phyloP scores from a whole-genome alignment of 495 filamentous ascomycete genomes.

The Rostrohypoxylon terebratum region DNA sequence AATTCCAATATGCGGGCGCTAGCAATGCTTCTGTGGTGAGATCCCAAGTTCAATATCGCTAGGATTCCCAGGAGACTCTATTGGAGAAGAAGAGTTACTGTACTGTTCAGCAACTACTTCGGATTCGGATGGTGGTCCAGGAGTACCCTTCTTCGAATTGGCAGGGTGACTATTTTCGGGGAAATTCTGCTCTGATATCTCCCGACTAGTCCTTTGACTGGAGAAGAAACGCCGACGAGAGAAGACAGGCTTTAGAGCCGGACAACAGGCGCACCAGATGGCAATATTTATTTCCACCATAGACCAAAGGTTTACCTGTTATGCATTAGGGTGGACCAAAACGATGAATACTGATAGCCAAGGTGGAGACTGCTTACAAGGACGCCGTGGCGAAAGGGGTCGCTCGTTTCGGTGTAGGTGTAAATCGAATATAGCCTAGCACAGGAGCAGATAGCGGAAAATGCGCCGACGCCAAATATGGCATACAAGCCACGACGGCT shows the following conservation, averaged over 20 bases:
- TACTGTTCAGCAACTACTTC: slow-evolving; percentile 17
- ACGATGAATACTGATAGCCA: no score
- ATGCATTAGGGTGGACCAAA: not conserved
- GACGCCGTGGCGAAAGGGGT: slow-evolving; percentile 55
- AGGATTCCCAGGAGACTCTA: slow-evolving; percentile 5
- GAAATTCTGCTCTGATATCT: slow-evolving; percentile 31
- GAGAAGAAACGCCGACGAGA: slow-evolving; percentile 38
- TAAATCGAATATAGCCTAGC: slow-evolving; percentile 60
- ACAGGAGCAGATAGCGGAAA: slow-evolving; percentile 57
- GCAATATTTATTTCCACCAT: slow-evolving; percentile 54
- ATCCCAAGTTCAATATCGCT: slow-evolving; percentile 35
- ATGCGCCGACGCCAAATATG: slow-evolving; percentile 63
- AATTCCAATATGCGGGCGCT: not conserved
- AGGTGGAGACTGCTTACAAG: slow-evolving; percentile 31
- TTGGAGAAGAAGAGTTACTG: slow-evolving; percentile 19
- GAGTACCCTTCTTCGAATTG: slow-evolving; percentile 12
- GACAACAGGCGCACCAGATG: slow-evolving; percentile 50
- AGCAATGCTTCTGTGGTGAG: slow-evolving; percentile 6
- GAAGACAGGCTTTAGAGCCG: slow-evolving; percentile 46
- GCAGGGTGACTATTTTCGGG: slow-evolving; percentile 6
- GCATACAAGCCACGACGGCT: slow-evolving; percentile 57
- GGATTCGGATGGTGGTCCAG: slow-evolving; percentile 36
- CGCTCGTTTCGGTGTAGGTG: slow-evolving; percentile 50
- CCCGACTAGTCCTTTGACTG: slow-evolving; percentile 20
- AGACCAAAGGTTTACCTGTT: slow-evolving; percentile 61